Percentiles rank a stretch among this genome's conserved stretches.
These are phyloP conservation scores for Globisporangium paddicum DNA, from an alignment of 352 stramenopile genomes.

Conservation along the genomic window DNA sequence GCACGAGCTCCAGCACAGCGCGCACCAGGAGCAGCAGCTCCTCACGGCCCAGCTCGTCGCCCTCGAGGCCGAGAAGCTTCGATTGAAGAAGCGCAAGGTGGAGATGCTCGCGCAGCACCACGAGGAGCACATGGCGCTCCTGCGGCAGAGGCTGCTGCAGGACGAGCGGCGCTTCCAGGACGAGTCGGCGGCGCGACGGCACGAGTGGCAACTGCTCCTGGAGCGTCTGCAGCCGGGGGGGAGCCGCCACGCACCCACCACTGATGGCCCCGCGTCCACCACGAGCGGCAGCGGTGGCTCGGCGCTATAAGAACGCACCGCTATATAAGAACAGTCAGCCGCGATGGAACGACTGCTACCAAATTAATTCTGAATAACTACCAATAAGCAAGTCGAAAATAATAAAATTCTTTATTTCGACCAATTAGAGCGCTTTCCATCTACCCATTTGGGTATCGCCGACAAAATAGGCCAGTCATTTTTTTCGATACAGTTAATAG, in stretches of 20 bases:
- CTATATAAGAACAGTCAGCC: neutral
- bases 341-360: neutral
- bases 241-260: neutral
- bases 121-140: constrained; percentile 28
- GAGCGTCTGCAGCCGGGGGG: neutral
- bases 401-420: too few species aligned
- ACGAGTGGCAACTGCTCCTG: constrained; percentile 17
- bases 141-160: constrained; percentile 19
- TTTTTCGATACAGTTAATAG: too few species aligned
- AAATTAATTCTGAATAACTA: neutral
- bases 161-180: constrained; percentile 21
- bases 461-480: too few species aligned
- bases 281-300: neutral
- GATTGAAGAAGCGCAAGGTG: constrained; percentile 38
- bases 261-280: neutral
- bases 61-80: constrained; percentile 34
- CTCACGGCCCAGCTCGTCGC: constrained; percentile 24
- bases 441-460: too few species aligned
- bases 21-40: constrained; percentile 1
- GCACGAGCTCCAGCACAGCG: neutral
- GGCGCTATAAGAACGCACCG: too few species aligned
- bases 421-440: too few species aligned
- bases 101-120: constrained; percentile 30
- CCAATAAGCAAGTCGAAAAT: neutral
- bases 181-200: constrained; percentile 11